A percentile compares a stretch with the other conserved stretches of the same genome.
These are phyloP conservation scores for Plectosphaerella sp. DNA, from an alignment of 2,329 filamentous ascomycete species.

Conservation along the genomic window DNA sequence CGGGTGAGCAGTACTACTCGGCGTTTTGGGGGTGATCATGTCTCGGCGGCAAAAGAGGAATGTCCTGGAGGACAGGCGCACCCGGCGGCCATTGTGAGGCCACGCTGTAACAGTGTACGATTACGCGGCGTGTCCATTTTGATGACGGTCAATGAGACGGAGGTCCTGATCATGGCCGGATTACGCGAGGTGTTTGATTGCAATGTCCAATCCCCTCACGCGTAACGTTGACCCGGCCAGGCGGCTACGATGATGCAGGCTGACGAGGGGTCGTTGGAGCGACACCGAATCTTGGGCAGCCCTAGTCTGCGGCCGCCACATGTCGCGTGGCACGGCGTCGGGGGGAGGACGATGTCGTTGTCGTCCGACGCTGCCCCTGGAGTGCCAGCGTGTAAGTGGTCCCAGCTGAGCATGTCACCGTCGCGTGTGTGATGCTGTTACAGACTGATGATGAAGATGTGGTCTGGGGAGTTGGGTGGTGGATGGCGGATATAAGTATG, in stretches of 20 bases:
- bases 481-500: not conserved
- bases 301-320: no score
- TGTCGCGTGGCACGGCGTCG: no score
- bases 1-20: not conserved
- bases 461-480: not conserved
- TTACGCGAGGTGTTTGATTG: no score
- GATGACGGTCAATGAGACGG: not conserved
- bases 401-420: not conserved
- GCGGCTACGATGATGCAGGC: no score
- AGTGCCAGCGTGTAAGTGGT: no score
- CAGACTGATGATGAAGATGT: not conserved
- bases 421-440: not conserved
- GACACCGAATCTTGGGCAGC: not conserved
- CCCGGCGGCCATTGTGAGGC: not conserved
- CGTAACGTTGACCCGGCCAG: no score
- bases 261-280: no score
- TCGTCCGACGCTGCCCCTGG: no score
- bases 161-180: no score
- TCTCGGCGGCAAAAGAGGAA: not conserved
- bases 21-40: not conserved
- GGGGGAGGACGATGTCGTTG: no score
- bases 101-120: not conserved
- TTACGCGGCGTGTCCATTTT: not conserved
- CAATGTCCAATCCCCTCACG: no score
- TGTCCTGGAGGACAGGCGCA: not conserved